Percentiles rank a stretch among this genome's conserved stretches.
These are phyloP conservation scores for Stephania cephalantha DNA, from an alignment of 164 flowering plant species.

Conservation along the genomic window DNA sequence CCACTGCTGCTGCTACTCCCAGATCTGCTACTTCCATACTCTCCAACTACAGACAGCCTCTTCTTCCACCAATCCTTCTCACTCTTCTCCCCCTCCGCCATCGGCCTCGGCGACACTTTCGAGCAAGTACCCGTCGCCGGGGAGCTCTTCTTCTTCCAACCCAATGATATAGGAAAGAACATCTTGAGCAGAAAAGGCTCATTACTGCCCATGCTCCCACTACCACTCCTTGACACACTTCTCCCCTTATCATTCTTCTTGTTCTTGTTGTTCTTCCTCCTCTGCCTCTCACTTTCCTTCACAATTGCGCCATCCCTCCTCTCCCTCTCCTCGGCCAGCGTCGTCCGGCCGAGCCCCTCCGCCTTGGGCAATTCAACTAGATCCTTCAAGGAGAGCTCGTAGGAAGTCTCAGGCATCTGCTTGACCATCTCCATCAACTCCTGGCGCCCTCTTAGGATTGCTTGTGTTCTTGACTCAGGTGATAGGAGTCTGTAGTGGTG, in stretches of 20 bases:
- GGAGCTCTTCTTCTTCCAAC: conserved; percentile 25
- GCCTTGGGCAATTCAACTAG: conserved; percentile 39
- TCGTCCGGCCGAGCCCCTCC: not conserved
- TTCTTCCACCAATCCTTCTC: conserved; percentile 42
- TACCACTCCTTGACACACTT: conserved; percentile 21
- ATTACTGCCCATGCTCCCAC: conserved; percentile 36
- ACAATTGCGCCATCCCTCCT: not conserved
- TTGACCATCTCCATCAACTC: conserved; percentile 76
- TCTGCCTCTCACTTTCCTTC: not conserved
- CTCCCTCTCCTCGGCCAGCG: conserved; percentile 8
- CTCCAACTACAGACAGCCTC: conserved; percentile 15
- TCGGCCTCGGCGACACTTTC: conserved; percentile 31
- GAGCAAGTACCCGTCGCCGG: conserved; percentile 15
- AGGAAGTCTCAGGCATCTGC: conserved; percentile 59
- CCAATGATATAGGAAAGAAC: conserved; percentile 41
- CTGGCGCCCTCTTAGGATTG: conserved; percentile 42
- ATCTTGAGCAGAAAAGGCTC: conserved; percentile 48
- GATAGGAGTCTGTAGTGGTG: conserved; percentile 17
- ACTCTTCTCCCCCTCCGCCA: conserved; percentile 20
- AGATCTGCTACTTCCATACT: conserved; percentile 11
- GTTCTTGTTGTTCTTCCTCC: conserved; percentile 17
- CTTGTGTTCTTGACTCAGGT: conserved; percentile 29
- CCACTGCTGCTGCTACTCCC: conserved; percentile 12
- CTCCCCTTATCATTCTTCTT: conserved; percentile 1
- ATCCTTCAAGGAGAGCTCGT: conserved; percentile 71